Conservation (phyloP, 306 rosid species). For the Adenanthera pavonina region DNA sequence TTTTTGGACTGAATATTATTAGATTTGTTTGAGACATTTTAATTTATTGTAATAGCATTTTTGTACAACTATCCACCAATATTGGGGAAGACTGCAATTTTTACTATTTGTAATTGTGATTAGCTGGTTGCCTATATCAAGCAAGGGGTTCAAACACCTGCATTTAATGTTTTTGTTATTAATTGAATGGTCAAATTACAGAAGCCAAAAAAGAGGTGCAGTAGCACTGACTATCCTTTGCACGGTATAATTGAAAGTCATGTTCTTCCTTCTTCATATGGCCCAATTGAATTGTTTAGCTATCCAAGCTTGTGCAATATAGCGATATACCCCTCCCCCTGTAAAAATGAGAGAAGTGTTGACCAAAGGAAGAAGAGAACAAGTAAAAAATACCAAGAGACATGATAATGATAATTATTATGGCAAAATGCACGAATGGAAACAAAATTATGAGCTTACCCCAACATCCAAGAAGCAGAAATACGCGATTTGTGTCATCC, state of each 20-base stretch:
- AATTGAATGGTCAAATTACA: background rate
- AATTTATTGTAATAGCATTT: conserved; percentile 17
- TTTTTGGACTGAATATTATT: too few relatives aligned
- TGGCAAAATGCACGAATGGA: background rate
- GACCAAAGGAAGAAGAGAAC: background rate
- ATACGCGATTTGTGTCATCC: background rate
- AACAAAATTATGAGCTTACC: background rate
- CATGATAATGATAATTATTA: background rate
- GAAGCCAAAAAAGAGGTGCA: background rate
- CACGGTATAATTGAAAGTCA: background rate
- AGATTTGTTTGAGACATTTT: conserved; percentile 25
- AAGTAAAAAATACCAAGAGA: background rate
- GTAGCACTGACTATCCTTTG: background rate
- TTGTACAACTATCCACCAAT: background rate
- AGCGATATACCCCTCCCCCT: background rate
- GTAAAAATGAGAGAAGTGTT: too few relatives aligned
- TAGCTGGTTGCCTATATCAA: too few relatives aligned
- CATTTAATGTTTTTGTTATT: background rate
- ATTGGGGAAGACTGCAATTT: background rate
- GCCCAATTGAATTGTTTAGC: background rate
- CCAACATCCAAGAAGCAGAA: background rate
- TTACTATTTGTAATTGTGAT: background rate
- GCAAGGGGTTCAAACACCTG: background rate
- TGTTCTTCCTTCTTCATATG: background rate
- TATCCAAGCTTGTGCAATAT: background rate